A percentile compares a stretch with the other conserved stretches of the same genome.
These are phyloP conservation scores for Cladorrhinum samala DNA, from an alignment of 495 filamentous ascomycete genomes.

Conservation along the genomic window DNA sequence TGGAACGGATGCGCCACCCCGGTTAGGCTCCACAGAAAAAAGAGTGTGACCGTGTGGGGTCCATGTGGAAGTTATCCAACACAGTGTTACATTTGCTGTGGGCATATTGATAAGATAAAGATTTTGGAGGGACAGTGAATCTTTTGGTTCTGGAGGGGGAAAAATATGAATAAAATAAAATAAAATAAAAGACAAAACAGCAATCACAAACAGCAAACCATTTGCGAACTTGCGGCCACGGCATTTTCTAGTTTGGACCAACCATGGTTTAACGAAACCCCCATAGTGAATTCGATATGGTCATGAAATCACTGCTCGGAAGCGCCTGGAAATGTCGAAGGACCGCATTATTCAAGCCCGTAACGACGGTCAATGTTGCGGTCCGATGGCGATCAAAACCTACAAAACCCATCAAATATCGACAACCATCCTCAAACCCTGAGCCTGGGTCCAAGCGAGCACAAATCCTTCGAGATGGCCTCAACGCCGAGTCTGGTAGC, in stretches of 20 bases:
- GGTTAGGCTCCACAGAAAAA: neutral
- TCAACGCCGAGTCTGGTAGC: too few relatives aligned
- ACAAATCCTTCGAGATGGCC: too few relatives aligned
- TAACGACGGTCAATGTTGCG: neutral
- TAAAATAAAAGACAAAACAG: neutral
- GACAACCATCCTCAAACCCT: too few relatives aligned
- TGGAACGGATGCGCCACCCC: neutral
- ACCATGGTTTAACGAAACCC: constrained; percentile 18
- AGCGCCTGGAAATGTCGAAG: constrained; percentile 13
- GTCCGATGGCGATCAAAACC: constrained; percentile 10
- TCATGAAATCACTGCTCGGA: constrained; percentile 26
- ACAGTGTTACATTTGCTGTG: neutral
- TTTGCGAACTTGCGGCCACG: neutral
- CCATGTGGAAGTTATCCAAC: neutral
- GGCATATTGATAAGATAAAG: constrained; percentile 1
- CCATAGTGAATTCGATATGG: constrained; percentile 8
- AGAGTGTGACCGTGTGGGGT: neutral
- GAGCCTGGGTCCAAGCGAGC: too few relatives aligned
- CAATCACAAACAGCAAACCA: neutral
- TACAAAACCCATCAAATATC: neutral
- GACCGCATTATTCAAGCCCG: neutral
- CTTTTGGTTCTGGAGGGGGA: neutral
- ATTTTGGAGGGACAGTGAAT: too few relatives aligned
- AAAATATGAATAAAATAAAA: neutral
- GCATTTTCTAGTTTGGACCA: neutral